Base-by-base conservation (phyloP, 768 basidiomycete species). In the Mycena metata region DNA sequence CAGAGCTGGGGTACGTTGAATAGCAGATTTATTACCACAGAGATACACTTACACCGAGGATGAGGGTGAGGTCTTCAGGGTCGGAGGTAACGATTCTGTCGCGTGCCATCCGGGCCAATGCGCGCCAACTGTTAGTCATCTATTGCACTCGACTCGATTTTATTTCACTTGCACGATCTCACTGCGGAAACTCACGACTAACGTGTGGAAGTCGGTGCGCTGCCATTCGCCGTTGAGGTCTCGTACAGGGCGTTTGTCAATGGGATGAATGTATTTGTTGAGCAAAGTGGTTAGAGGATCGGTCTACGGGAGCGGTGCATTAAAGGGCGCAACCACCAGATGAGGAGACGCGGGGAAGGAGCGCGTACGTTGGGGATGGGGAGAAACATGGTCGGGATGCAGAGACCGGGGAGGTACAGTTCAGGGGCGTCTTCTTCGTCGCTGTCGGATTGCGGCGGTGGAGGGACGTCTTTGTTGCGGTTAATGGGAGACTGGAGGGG, bases 61-160 rank as follows among this genome's bases (percentile, higher is more conserved):
- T 86, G 66, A 86, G 82, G 11, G 76, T 75, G 52, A 94, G 70
- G 63, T 94, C 91, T 69, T 89, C 89, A 0, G 94, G 92, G 70
- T 91, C 85, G 56, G 91, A 82, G 19, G 84, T 82, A 23, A 95
- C 89, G 60, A 95, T 86, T 36, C 89, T 84, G 76, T 95, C 94
- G 75, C 91, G 86, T 39, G 94, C 93, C 91, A 94, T 93, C 69
- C 82, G 86, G n/a, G 94, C 94, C 61, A 95, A 75, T 1, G 94
- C 88, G 60, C 94, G 85, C 94, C 94, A 96, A 75, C 91, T 93
- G 73, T 96, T 95, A 45, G 91, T 89, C 91, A 94, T 94, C 94
- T 95, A 67, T 72, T 64, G 69, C 45, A 61, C 63, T 65, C 63
- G 71, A 24, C 73, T 66, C 57, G 19, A 58, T 50, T 51, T 46